phyloP scores from a whole-genome alignment of 78 protist species.

The Neovahlkampfia damariscottae region DNA sequence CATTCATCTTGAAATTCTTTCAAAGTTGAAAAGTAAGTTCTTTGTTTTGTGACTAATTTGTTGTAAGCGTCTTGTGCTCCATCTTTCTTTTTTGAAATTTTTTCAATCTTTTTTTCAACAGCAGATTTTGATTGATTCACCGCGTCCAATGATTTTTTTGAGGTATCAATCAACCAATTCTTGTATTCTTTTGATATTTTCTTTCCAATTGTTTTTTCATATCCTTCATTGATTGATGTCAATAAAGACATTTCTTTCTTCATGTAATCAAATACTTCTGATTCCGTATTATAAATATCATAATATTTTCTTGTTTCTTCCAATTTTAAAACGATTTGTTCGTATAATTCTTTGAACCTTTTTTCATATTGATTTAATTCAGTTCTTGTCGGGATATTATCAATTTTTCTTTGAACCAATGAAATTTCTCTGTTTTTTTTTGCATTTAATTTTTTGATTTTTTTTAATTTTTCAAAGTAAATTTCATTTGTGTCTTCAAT shows the following conservation, averaged over 20 bases:
- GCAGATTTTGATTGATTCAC: not conserved
- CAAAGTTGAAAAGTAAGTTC: conserved; percentile 10
- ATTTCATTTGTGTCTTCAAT: too few species aligned
- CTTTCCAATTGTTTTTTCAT: not conserved
- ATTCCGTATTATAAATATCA: conserved; percentile 57
- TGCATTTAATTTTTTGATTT: not conserved
- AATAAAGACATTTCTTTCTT: conserved; percentile 48
- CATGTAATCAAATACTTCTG: conserved; percentile 27
- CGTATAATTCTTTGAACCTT: conserved; percentile 77
- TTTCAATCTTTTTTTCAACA: conserved; percentile 11
- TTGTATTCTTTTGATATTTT: conserved; percentile 8
- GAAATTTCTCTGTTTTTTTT: conserved; percentile 29
- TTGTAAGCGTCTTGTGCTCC: not conserved
- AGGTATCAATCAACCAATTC: not conserved
- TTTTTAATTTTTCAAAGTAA: too few species aligned
- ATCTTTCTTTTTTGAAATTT: not conserved
- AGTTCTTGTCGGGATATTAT: conserved; percentile 73
- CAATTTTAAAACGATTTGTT: conserved; percentile 57
- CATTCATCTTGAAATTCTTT: conserved; percentile 21
- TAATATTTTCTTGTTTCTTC: conserved; percentile 70
- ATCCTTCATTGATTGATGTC: conserved; percentile 19
- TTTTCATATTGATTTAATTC: conserved; percentile 85
- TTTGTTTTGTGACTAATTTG: not conserved
- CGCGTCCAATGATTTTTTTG: not conserved
- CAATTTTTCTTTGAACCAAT: conserved; percentile 48